These are phyloP conservation scores for Bipolaris oryzae DNA, from an alignment of 2,329 filamentous ascomycete genomes.

Conservation along the genomic window DNA sequence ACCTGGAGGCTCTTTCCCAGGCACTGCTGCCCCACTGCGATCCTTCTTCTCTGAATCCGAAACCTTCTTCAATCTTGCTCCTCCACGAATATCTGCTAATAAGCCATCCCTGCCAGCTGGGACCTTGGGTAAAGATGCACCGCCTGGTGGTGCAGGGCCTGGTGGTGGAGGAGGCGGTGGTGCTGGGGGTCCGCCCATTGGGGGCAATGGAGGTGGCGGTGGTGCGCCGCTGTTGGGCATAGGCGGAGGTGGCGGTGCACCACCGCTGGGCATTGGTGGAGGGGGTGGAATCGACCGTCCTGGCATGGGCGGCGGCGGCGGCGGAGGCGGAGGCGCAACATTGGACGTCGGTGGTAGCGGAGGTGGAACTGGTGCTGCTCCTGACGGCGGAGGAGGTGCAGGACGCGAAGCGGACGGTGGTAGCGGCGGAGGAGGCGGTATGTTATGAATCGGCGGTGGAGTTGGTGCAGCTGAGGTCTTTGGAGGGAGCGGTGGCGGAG, in stretches of 20 bases:
- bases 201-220: conserved; percentile 50
- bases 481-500: conserved; percentile 47
- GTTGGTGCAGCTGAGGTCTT: conserved; percentile 51
- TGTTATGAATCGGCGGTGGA: conserved; percentile 65
- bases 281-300: conserved; percentile 37
- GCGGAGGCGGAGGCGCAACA: conserved; percentile 31
- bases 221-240: conserved; percentile 44
- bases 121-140: conserved; percentile 45
- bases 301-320: conserved; percentile 31
- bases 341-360: conserved; percentile 34
- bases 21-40: conserved; percentile 68
- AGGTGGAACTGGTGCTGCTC: conserved; percentile 38
- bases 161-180: conserved; percentile 46
- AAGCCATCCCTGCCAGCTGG: conserved; percentile 63
- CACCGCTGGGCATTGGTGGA: conserved; percentile 37
- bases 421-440: conserved; percentile 33
- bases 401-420: conserved; percentile 38
- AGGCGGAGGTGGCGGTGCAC: conserved; percentile 45
- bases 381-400: conserved; percentile 33
- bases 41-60: conserved; percentile 72
- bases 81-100: conserved; percentile 73
- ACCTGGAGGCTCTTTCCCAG: conserved; percentile 52
- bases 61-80: conserved; percentile 73
- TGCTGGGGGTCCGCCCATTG: conserved; percentile 34
- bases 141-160: conserved; percentile 36